phyloP scores from a whole-genome alignment of 2,329 filamentous ascomycete genomes.

The Sarocladium brachiariae region DNA sequence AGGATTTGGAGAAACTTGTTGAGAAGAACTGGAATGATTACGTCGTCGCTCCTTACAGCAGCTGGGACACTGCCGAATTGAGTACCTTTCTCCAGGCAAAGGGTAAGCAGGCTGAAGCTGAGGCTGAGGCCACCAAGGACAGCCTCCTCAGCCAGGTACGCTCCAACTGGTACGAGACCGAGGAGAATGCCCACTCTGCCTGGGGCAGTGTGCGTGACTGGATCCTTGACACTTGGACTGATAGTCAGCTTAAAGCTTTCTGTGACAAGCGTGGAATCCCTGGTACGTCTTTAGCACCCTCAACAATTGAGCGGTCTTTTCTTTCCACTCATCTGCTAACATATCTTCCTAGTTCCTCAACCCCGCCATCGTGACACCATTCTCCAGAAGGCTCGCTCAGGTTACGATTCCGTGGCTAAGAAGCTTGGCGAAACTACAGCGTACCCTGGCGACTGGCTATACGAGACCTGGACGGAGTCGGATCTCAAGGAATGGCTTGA shows the following conservation, averaged over 20 bases:
- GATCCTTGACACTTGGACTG: constrained; percentile 93
- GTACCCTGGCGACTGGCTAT: constrained; percentile 97
- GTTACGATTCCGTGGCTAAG: constrained; percentile 72
- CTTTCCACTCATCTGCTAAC: no score
- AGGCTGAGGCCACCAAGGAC: constrained; percentile 62
- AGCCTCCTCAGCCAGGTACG: constrained; percentile 63
- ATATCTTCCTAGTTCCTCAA: constrained; percentile 56
- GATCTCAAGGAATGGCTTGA: constrained; percentile 94
- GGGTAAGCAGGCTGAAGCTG: constrained; percentile 61
- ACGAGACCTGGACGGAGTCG: constrained; percentile 83
- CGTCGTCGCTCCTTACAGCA: constrained; percentile 66
- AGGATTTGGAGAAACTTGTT: constrained; percentile 87
- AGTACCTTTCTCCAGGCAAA: constrained; percentile 61
- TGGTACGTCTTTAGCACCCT: constrained; percentile 30
- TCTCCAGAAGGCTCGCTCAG: constrained; percentile 69
- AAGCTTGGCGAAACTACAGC: constrained; percentile 65
- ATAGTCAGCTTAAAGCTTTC: constrained; percentile 90
- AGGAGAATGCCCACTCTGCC: constrained; percentile 66
- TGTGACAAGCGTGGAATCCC: constrained; percentile 83
- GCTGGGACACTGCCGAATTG: constrained; percentile 67
- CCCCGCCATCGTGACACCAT: constrained; percentile 80
- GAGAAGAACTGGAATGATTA: constrained; percentile 82
- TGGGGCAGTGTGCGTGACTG: constrained; percentile 74
- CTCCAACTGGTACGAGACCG: constrained; percentile 68
- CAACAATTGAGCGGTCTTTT: no score